phyloP scores from a whole-genome alignment of 1,139 yeast species.

The Candida mesenterica region DNA sequence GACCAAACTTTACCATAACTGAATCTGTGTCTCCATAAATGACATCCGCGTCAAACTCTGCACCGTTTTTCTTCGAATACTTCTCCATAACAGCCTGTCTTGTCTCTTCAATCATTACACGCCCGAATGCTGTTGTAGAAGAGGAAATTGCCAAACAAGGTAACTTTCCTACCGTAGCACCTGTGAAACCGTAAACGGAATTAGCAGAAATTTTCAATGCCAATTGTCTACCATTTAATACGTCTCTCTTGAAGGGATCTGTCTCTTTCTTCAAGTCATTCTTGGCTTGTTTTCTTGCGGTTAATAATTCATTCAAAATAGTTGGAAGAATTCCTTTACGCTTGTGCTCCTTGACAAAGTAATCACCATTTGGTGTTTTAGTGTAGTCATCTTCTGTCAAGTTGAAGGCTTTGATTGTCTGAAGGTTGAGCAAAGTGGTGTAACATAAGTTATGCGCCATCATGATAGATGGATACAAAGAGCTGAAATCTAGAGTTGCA shows the following conservation, averaged over 20 bases:
- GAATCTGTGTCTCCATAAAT: conserved; percentile 99
- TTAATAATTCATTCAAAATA: conserved; percentile 79
- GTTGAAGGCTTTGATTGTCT: conserved; percentile 63
- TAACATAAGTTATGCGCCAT: conserved; percentile 99
- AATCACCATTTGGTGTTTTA: conserved; percentile 88
- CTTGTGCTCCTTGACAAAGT: conserved; percentile 69
- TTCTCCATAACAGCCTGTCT: conserved; percentile 80
- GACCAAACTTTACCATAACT: conserved; percentile 97
- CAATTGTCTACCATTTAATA: conserved; percentile 93
- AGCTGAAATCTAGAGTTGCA: conserved; percentile 96
- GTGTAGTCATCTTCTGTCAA: conserved; percentile 78
- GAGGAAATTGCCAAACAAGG: conserved; percentile 97
- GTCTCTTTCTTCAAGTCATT: conserved; percentile 86
- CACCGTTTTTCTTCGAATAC: conserved; percentile 80
- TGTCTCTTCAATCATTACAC: conserved; percentile 94
- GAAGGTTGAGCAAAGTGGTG: conserved; percentile 75
- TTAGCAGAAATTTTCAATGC: conserved; percentile 97
- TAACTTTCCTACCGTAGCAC: conserved; percentile 95
- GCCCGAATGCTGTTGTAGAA: conserved; percentile 92
- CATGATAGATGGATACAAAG: conserved; percentile 97
- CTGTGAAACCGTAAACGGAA: conserved; percentile 98
- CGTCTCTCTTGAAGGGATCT: conserved; percentile 91
- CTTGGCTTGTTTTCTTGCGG: conserved; percentile 93
- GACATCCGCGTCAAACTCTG: conserved; percentile 78
- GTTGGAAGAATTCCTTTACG: conserved; percentile 90